phyloP scores from a whole-genome alignment of 208 protist species.

The Trypanosoma cruzi region DNA sequence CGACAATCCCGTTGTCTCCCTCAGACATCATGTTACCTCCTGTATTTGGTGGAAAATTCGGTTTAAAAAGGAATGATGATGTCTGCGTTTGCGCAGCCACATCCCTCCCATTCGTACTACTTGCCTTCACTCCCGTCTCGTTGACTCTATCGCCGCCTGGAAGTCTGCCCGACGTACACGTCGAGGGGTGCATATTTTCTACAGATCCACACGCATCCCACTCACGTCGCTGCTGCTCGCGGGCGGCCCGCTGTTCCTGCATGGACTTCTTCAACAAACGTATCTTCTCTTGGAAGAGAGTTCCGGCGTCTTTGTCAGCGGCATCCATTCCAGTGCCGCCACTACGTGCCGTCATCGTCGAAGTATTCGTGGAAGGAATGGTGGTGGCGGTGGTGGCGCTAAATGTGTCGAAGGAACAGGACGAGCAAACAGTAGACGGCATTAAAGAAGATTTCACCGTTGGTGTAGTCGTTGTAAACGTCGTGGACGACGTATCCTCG shows the following conservation, averaged over 20 bases:
- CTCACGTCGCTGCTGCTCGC: background rate
- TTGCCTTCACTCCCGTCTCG: background rate
- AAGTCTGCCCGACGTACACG: background rate
- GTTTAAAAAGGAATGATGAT: background rate
- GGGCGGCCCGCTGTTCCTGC: conserved; percentile 1
- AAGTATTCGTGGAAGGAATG: background rate
- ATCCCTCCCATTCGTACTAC: background rate
- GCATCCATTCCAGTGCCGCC: background rate
- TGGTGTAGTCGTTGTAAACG: background rate
- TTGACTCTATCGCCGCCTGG: background rate
- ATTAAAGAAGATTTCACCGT: background rate
- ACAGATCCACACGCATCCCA: background rate
- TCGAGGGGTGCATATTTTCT: background rate
- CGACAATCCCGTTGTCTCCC: background rate
- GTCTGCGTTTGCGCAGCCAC: background rate
- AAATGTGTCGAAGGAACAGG: background rate
- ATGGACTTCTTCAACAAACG: conserved; percentile 18
- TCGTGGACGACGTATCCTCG: background rate
- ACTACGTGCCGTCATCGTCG: background rate
- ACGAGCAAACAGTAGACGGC: background rate
- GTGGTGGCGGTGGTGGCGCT: background rate
- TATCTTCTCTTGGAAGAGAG: conserved; percentile 27
- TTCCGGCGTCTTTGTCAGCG: background rate
- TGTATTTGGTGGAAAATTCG: background rate
- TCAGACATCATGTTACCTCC: background rate